These are phyloP conservation scores for Ensete glaucum DNA, from an alignment of 176 grass and related monocot species.

Conservation along the genomic window DNA sequence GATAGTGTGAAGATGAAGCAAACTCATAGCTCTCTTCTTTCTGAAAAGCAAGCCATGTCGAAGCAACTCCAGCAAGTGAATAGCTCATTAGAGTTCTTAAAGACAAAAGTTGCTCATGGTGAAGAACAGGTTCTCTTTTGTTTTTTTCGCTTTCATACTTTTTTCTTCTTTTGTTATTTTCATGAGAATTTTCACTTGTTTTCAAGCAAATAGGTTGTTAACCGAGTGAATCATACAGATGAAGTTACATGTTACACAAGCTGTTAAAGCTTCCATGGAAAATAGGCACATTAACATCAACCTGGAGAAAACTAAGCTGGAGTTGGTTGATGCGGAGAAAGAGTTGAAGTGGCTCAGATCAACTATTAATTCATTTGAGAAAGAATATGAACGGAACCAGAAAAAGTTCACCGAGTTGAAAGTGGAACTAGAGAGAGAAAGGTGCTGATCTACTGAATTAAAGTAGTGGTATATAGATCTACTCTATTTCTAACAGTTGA, in stretches of 20 bases:
- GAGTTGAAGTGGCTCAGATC: conserved; percentile 78
- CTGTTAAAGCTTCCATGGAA: conserved; percentile 65
- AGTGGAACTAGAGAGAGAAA: conserved; percentile 66
- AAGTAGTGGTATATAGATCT: neutral
- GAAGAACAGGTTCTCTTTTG: conserved; percentile 78
- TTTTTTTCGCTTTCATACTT: neutral
- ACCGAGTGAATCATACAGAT: conserved; percentile 31
- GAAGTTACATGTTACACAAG: conserved; percentile 59
- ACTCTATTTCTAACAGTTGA: neutral
- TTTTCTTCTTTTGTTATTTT: neutral
- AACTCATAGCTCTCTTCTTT: conserved; percentile 60
- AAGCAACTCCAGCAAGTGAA: conserved; percentile 83
- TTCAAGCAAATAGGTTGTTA: neutral
- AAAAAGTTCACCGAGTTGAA: conserved; percentile 70
- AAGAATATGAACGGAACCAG: conserved; percentile 74
- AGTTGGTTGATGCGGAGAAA: conserved; percentile 71
- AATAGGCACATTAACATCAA: conserved; percentile 57
- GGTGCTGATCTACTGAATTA: conserved; percentile 28
- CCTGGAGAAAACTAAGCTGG: conserved; percentile 50
- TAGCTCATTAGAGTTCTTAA: conserved; percentile 58
- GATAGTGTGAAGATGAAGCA: conserved; percentile 97
- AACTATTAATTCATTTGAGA: conserved; percentile 52
- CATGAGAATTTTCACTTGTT: neutral
- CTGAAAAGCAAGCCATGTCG: conserved; percentile 72
- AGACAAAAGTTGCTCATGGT: conserved; percentile 50